phyloP scores from a whole-genome alignment of 2,329 filamentous ascomycete species.

The Stachybotrys chlorohalonatus region DNA sequence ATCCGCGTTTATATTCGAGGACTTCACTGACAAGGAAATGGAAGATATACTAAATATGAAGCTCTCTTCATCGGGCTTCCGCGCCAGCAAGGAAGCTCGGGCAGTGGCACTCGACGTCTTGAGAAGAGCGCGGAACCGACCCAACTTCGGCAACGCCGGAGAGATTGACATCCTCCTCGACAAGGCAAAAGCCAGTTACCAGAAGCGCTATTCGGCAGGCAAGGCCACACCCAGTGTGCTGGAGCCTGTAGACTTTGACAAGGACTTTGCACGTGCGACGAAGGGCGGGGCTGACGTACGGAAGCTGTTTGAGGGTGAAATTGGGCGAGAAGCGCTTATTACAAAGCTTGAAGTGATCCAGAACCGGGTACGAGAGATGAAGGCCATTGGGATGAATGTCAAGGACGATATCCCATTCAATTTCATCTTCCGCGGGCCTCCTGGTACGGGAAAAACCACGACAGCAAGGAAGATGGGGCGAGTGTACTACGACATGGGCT shows the following conservation, averaged over 20 bases:
- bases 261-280: constrained; percentile 42
- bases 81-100: constrained; percentile 41
- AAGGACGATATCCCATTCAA: constrained; percentile 49
- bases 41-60: constrained; percentile 54
- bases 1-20: constrained; percentile 58
- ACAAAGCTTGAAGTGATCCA: constrained; percentile 45
- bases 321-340: constrained; percentile 50
- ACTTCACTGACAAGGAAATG: constrained; percentile 53
- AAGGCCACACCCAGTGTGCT: constrained; percentile 42
- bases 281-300: constrained; percentile 30
- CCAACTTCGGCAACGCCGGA: constrained; percentile 67
- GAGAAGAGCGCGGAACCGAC: constrained; percentile 47
- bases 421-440: constrained; percentile 58
- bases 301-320: constrained; percentile 46
- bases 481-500: constrained; percentile 66
- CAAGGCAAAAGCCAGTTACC: constrained; percentile 11
- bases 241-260: constrained; percentile 68
- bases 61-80: constrained; percentile 45
- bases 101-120: constrained; percentile 50
- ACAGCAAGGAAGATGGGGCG: constrained; percentile 67
- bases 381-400: constrained; percentile 14
- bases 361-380: constrained; percentile 24
- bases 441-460: constrained; percentile 65
- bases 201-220: constrained; percentile 10
- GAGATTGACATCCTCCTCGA: constrained; percentile 49